Base-by-base conservation (phyloP, 192 early-diverging fungal species). In the Umbelopsis ramanniana region DNA sequence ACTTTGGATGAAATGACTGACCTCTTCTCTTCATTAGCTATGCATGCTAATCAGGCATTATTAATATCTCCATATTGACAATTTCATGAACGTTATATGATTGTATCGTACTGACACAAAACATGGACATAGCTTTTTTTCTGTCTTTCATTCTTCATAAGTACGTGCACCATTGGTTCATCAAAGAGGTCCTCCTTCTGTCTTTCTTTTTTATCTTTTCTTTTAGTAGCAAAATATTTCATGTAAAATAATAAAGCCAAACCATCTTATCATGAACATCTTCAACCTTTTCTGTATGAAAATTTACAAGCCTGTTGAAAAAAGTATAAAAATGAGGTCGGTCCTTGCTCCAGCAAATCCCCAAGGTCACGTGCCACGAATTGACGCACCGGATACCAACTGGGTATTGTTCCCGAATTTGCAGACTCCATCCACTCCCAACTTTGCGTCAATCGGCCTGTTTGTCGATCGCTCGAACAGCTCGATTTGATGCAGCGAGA, bases 401-500 rank as follows among this genome's bases (percentile, higher is more conserved):
- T 29, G 1, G 40, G 40, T 43, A 43, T 43, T 43, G 40, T 43
- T 43, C 40, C 11, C 48, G 48, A 17, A 50, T 21, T 50, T 50
- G 48, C 40, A 43, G 40, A 50, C n/a, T 50, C 48, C n/a, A n/a
- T n/a, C 48, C 15, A 21, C 48, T 50, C 48, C 26, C 57, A 14
- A 37, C 17, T 63, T 63, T 63, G 57, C 57, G 17, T 63, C 57
- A 63, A 35, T 37, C 57, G 57, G 12, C 33, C 33, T 63, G 57
- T 35, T 35, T 37, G 17, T 63, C 57, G 26, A 63, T 63, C 57
- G 17, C 17, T 37, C 57, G 57, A 63, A 26, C 57, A 63, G 57
- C 57, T 63, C 57, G 57, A 26, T 37, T 63, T 47, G 47, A 74
- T 78, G 76, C 76, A 72, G 52, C 26, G 76, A 68, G 71, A 78